phyloP scores from a whole-genome alignment of 2,329 filamentous ascomycete species.

The Aureobasidium musti region DNA sequence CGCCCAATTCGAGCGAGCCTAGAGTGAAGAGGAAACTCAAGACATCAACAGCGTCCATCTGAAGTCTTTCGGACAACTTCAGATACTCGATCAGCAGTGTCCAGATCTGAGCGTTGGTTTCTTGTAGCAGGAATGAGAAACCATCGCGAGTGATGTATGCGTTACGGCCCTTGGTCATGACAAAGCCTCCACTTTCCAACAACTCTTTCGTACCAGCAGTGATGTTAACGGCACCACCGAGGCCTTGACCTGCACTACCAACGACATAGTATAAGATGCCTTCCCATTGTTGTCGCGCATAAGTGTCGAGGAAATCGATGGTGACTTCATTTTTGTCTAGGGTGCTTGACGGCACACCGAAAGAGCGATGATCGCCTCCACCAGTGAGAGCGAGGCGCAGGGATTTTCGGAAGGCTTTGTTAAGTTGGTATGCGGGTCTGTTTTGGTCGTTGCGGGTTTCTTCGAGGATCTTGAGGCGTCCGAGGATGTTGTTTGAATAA shows the following conservation, averaged over 20 bases:
- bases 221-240: constrained; percentile 49
- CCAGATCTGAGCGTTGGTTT: constrained; percentile 97
- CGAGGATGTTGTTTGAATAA: constrained; percentile 76
- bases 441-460: constrained; percentile 57
- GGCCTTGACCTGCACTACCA: constrained; percentile 64
- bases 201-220: constrained; percentile 80
- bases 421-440: constrained; percentile 72
- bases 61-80: constrained; percentile 67
- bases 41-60: constrained; percentile 88
- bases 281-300: constrained; percentile 90
- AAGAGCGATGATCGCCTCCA: constrained; percentile 80
- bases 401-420: constrained; percentile 78
- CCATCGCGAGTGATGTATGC: constrained; percentile 86
- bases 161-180: constrained; percentile 56
- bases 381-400: constrained; percentile 86
- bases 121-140: constrained; percentile 92
- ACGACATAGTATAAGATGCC: constrained; percentile 96
- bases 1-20: constrained; percentile 86
- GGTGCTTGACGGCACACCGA: constrained; percentile 78
- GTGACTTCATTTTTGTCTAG: constrained; percentile 65
- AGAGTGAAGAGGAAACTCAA: constrained; percentile 95
- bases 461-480: constrained; percentile 80
- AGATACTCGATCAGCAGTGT: constrained; percentile 91
- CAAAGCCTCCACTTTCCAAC: constrained; percentile 76
- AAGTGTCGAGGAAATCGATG: constrained; percentile 74